Evolutionary conservation across 1,284 basidiomycete species (phyloP).

Genomic region (Veloboletus limbatus): DNA sequence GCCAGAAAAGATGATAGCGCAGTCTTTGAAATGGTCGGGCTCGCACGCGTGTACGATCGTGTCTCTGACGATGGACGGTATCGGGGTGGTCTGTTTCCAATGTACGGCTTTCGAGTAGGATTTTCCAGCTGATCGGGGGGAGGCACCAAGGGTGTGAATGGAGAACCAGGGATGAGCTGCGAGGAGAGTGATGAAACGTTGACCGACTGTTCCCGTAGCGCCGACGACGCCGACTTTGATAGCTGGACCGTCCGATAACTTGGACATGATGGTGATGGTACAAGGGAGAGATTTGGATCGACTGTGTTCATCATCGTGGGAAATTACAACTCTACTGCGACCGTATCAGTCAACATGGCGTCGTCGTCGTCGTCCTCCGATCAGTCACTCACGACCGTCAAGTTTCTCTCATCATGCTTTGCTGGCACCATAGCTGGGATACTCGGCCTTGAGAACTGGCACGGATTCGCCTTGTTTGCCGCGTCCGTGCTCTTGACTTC

Average conservation of each 20-base stretch:
- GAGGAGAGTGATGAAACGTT: slow-evolving; percentile 92
- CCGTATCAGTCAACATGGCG: too few species aligned
- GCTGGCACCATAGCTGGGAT: slow-evolving; percentile 83
- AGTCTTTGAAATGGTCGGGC: slow-evolving; percentile 77
- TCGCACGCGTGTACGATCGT: slow-evolving; percentile 80
- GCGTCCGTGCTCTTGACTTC: slow-evolving; percentile 65
- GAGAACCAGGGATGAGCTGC: slow-evolving; percentile 89
- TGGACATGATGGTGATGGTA: slow-evolving; percentile 26
- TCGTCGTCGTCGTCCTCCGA: slow-evolving; percentile 43
- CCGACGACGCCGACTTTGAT: slow-evolving; percentile 92
- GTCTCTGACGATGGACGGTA: slow-evolving; percentile 68
- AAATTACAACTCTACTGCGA: too few species aligned
- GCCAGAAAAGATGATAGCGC: slow-evolving; percentile 91
- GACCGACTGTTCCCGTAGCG: slow-evolving; percentile 95
- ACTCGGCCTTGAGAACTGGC: slow-evolving; percentile 79
- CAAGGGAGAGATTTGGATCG: too few species aligned
- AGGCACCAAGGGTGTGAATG: slow-evolving; percentile 88
- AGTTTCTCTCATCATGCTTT: slow-evolving; percentile 79
- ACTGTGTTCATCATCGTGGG: too few species aligned
- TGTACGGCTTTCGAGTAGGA: slow-evolving; percentile 74
- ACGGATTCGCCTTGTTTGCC: slow-evolving; percentile 78
- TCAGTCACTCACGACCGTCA: slow-evolving; percentile 57
- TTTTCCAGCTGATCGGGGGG: slow-evolving; percentile 85
- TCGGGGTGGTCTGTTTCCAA: slow-evolving; percentile 88
- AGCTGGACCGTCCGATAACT: slow-evolving; percentile 17